These are phyloP conservation scores for Corymbia citriodora DNA, from an alignment of 441 rosid genomes.

Conservation along the genomic window DNA sequence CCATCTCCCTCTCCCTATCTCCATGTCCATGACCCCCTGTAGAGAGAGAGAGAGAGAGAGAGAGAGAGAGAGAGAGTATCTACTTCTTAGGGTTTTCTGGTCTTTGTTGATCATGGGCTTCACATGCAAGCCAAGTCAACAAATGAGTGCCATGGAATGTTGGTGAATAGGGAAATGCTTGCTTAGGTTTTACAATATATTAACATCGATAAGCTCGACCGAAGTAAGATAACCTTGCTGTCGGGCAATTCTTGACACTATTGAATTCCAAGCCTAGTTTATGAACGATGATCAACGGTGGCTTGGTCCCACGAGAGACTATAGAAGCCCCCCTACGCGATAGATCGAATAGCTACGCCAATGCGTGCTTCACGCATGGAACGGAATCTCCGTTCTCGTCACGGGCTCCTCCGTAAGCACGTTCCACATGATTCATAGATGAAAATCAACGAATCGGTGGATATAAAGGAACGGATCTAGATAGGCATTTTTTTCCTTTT, in stretches of 20 bases:
- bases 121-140: constrained; percentile 33
- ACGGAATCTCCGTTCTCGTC: background rate
- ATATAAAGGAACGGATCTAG: background rate
- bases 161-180: background rate
- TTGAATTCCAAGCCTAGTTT: background rate
- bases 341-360: background rate
- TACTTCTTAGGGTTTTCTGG: background rate
- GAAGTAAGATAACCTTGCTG: background rate
- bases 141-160: constrained; percentile 19
- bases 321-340: background rate
- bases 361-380: background rate
- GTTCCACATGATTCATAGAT: background rate
- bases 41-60: background rate
- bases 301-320: background rate
- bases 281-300: background rate
- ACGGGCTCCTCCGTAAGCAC: background rate
- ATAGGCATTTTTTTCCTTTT: background rate
- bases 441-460: background rate
- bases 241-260: background rate
- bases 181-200: background rate
- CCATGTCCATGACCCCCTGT: background rate
- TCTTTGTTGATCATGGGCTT: background rate
- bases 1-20: background rate
- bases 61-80: background rate
- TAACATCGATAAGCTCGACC: background rate